Evolutionary conservation across 306 rosid genomes (phyloP), one percentile per base, ranked within the genome.

Genomic region (Hippophae gyantsensis): DNA sequence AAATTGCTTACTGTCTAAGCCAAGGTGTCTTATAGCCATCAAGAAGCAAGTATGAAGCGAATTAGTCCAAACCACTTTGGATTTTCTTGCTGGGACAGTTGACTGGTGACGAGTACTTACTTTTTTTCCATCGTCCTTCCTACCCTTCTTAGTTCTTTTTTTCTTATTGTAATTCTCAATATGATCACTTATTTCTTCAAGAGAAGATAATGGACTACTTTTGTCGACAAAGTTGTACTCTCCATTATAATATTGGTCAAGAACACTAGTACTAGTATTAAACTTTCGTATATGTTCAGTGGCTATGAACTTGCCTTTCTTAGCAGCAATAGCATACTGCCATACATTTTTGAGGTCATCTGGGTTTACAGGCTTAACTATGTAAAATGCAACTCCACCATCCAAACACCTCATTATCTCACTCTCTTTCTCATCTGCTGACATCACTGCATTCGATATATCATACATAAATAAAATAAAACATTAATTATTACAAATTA

Each of bases 41-140:
- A 82, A 60, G 59, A 89, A 89, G 5, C 72, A 64, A 58, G 67
- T 84, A 70, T 86, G 97, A 58, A 89, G 97, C 10, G 78, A 12
- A 11, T 51, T 62, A 13, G 86, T 81, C 97, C 95, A 89, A 49
- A 76, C 72, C 5, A 89, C 45, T 63, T 78, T 89, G 13, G 81
- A 42, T 66, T 75, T 89, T 72, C 75, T 89, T 8, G 6, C 27
- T 18, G 61, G 40, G 6, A 8, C 46, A 61, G 52, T 1, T 1
- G 12, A 6, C 8, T n/a, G 56, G 25, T 23, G 51, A 5, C 50
- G 9, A 42, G 38, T 58, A 42, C 5, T n/a, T 14, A 6, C 25
- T 40, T 38, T 52, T 9, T 43, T 49, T 18, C 25, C 13, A 38
- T 45, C 11, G 6, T 54, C 62, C 43, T 76, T 32, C 38, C 4